phyloP scores from a whole-genome alignment of 2,329 filamentous ascomycete species.

The Neocucurbitaria cava region DNA sequence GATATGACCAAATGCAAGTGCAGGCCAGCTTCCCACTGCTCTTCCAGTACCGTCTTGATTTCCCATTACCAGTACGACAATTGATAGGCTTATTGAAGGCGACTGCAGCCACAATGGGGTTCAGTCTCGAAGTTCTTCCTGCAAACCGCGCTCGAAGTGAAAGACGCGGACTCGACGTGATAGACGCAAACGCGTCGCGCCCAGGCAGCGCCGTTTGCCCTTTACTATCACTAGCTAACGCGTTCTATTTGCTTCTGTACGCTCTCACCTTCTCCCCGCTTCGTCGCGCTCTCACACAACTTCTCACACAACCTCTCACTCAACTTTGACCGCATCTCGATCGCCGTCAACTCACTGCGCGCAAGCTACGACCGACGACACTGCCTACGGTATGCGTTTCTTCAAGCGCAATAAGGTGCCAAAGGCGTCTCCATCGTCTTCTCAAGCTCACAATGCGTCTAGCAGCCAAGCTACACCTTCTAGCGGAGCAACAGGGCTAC shows the following conservation, averaged over 20 bases:
- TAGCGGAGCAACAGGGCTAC: not conserved
- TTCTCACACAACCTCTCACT: not conserved
- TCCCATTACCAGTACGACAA: not conserved
- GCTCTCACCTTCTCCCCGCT: not conserved
- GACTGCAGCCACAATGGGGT: not conserved
- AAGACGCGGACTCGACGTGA: not conserved
- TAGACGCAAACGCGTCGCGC: slow-evolving; percentile 9
- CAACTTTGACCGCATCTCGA: not conserved
- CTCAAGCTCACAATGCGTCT: not conserved
- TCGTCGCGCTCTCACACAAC: no score
- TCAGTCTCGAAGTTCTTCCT: not conserved
- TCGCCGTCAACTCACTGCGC: not conserved
- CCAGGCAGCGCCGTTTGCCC: slow-evolving; percentile 1
- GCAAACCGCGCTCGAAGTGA: not conserved
- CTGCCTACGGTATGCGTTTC: not conserved
- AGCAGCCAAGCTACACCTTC: not conserved
- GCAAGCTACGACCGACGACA: not conserved
- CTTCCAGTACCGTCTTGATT: not conserved
- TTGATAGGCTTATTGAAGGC: not conserved
- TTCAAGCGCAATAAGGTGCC: not conserved
- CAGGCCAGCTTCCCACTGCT: not conserved
- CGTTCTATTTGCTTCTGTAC: not conserved
- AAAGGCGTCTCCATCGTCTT: not conserved
- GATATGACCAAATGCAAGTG: no score
- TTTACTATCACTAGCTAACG: slow-evolving; percentile 8